Evolutionary conservation across 2,329 filamentous ascomycete species (phyloP).

Genomic region (Colletotrichum melonis): DNA sequence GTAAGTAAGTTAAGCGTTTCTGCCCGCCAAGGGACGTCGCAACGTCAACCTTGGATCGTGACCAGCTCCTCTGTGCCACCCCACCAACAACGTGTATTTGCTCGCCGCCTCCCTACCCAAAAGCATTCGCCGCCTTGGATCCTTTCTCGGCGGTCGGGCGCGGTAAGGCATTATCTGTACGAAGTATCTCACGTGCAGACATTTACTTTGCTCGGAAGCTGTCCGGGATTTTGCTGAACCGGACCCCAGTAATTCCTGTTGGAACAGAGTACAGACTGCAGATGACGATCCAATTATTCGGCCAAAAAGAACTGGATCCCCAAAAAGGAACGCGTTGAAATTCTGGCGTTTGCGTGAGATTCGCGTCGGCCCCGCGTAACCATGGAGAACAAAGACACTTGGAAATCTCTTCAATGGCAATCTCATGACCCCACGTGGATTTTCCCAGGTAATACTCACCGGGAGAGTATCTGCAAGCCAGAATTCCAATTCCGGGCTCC

Average conservation of each 20-base stretch:
- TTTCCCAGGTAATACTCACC: background rate
- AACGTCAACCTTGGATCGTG: background rate
- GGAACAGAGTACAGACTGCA: background rate
- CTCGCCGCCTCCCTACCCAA: background rate
- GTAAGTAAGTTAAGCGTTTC: background rate
- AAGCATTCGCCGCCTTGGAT: background rate
- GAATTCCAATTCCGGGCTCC: background rate
- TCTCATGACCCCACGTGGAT: background rate
- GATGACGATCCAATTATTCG: background rate
- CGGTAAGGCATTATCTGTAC: background rate
- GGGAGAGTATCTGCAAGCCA: background rate
- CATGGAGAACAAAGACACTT: background rate
- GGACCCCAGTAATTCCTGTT: background rate
- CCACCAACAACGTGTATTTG: background rate
- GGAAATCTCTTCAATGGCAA: background rate
- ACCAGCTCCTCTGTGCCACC: background rate
- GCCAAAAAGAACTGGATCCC: background rate
- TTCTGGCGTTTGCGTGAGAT: background rate
- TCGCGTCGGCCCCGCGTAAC: background rate
- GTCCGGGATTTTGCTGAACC: background rate
- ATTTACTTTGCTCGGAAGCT: background rate
- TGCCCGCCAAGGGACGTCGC: background rate
- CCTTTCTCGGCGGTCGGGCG: background rate
- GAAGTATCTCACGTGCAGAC: background rate
- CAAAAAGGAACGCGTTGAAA: background rate